phyloP scores from a whole-genome alignment of 225 moss, liverwort and hornwort species.

The Lunularia cruciata region DNA sequence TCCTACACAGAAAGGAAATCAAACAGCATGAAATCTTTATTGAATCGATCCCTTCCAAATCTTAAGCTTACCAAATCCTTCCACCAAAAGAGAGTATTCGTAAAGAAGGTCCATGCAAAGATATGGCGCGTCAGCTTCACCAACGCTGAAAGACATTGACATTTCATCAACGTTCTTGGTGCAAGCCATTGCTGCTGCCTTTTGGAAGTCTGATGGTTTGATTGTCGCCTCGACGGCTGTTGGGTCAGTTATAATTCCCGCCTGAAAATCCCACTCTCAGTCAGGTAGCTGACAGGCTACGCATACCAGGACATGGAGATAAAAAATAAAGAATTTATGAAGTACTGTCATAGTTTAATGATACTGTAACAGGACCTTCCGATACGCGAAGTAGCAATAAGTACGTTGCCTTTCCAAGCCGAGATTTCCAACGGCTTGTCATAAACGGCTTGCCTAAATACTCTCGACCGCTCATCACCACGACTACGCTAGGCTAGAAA shows the following conservation, averaged over 20 bases:
- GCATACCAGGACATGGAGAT: no score
- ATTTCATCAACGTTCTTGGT: slow-evolving; percentile 52
- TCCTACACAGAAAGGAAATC: background rate
- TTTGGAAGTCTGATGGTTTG: slow-evolving; percentile 64
- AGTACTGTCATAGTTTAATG: no score
- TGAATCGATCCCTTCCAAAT: no score
- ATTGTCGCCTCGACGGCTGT: slow-evolving; percentile 56
- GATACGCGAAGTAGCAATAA: no score
- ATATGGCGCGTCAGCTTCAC: slow-evolving; percentile 53
- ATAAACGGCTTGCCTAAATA: no score
- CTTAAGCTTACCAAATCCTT: slow-evolving; percentile 57
- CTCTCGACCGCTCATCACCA: no score
- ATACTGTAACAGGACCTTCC: no score
- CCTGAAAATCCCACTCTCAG: slow-evolving; percentile 33
- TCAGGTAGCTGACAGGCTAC: background rate
- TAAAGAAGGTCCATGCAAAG: slow-evolving; percentile 88
- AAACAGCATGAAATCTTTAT: background rate
- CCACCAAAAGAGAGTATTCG: slow-evolving; percentile 64
- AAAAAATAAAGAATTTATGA: no score
- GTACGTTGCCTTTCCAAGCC: no score
- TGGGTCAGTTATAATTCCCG: slow-evolving; percentile 65
- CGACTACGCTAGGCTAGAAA: background rate
- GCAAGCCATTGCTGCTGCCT: slow-evolving; percentile 64
- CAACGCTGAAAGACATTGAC: slow-evolving; percentile 40
- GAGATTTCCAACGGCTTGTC: no score